These are phyloP conservation scores for Lactarius trivialis DNA, from an alignment of 768 basidiomycete species.

Conservation along the genomic window DNA sequence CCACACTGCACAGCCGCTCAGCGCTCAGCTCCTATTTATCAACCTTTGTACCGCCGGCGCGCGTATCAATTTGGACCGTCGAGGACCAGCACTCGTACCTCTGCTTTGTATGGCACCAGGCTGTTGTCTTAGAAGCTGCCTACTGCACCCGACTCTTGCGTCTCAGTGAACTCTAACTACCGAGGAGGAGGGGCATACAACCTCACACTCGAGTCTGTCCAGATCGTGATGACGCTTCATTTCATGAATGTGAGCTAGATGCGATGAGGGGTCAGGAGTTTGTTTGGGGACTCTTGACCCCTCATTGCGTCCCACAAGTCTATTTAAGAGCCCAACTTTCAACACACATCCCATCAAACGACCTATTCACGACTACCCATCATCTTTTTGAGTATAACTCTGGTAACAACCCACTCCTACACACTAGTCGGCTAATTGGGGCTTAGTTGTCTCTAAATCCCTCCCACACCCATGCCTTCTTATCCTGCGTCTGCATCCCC, in stretches of 20 bases:
- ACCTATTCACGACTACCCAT: neutral
- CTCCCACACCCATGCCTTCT: neutral
- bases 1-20: neutral
- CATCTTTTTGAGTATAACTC: neutral
- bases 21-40: neutral
- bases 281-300: neutral
- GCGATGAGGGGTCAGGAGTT: neutral
- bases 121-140: neutral
- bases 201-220: too few species aligned
- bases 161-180: neutral
- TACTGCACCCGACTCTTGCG: neutral
- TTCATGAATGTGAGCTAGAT: neutral
- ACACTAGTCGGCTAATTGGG: neutral
- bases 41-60: neutral
- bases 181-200: neutral
- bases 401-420: neutral
- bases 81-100: neutral
- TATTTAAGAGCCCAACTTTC: neutral
- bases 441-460: neutral
- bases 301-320: neutral
- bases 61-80: neutral
- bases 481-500: neutral
- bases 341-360: neutral
- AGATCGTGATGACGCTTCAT: neutral
- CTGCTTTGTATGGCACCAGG: neutral